Conservation (phyloP, 2,329 filamentous ascomycete species). For the Gaeumannomyces tritici region DNA sequence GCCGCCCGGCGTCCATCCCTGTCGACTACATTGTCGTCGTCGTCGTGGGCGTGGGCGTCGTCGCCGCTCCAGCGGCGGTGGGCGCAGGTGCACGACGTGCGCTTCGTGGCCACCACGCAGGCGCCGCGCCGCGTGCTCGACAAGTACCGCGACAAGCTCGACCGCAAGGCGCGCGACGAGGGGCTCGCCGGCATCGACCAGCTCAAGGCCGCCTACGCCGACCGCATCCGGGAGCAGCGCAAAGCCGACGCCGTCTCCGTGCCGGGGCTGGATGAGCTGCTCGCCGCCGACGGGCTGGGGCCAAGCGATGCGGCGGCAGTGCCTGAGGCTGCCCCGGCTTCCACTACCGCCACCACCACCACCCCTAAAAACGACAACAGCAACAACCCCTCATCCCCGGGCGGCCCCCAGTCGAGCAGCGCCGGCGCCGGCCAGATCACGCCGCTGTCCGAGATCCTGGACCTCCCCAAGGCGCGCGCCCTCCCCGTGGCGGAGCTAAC, state of each 20-base stretch:
- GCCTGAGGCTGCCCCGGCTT: neutral
- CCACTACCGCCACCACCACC: neutral
- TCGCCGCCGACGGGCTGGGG: neutral
- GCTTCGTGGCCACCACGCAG: constrained; percentile 72
- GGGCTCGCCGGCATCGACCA: constrained; percentile 62
- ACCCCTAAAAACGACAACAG: constrained; percentile 14
- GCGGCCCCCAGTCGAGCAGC: constrained; percentile 15
- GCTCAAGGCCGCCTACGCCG: constrained; percentile 73
- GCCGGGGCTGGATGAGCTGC: constrained; percentile 9
- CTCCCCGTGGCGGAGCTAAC: constrained; percentile 77
- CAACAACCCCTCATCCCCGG: constrained; percentile 17
- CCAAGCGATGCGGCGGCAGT: neutral
- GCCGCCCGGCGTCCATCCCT: too few species aligned
- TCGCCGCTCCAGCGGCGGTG: constrained; percentile 59
- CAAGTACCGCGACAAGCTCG: constrained; percentile 81
- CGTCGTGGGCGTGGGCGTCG: neutral
- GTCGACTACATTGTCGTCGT: neutral
- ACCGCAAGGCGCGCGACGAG: constrained; percentile 67
- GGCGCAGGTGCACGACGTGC: constrained; percentile 87
- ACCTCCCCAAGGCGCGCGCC: constrained; percentile 64
- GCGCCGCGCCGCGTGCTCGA: constrained; percentile 54
- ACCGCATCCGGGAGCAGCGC: constrained; percentile 67
- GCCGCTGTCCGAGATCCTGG: constrained; percentile 48
- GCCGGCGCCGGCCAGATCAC: constrained; percentile 21
- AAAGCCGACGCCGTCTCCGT: constrained; percentile 47